Percentiles rank a stretch among this genome's conserved stretches.
phyloP scores from a whole-genome alignment of 1,284 basidiomycete genomes.

The Porodaedalea pini region DNA sequence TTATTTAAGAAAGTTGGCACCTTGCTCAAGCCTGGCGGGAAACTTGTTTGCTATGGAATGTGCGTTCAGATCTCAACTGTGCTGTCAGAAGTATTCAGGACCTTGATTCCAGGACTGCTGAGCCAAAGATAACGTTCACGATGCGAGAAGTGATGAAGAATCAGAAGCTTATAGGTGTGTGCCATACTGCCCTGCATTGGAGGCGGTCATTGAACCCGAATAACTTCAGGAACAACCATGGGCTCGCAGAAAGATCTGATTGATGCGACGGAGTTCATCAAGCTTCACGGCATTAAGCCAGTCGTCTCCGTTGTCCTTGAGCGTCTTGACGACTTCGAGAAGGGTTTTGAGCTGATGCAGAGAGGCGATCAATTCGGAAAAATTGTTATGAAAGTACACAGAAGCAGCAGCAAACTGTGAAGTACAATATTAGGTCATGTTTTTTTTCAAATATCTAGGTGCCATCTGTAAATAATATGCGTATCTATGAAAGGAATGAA shows the following conservation, averaged over 20 bases:
- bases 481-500: too few relatives aligned
- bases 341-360: slow-evolving; percentile 68
- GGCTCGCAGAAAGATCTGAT: slow-evolving; percentile 76
- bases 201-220: too few relatives aligned
- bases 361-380: slow-evolving; percentile 72
- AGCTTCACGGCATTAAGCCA: slow-evolving; percentile 66
- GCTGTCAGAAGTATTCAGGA: slow-evolving; percentile 17
- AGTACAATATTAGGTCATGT: background rate
- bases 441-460: background rate
- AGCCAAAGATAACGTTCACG: slow-evolving; percentile 60
- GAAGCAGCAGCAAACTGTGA: background rate
- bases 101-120: slow-evolving; percentile 55
- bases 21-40: slow-evolving; percentile 66
- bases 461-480: background rate
- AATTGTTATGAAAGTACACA: slow-evolving; percentile 53
- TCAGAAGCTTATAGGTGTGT: slow-evolving; percentile 67
- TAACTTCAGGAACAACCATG: slow-evolving; percentile 69
- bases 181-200: too few relatives aligned
- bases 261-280: slow-evolving; percentile 69
- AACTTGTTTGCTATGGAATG: slow-evolving; percentile 78
- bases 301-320: slow-evolving; percentile 71
- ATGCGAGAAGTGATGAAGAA: slow-evolving; percentile 83
- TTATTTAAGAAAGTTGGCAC: slow-evolving; percentile 59
- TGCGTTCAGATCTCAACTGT: slow-evolving; percentile 34
- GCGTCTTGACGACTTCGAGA: slow-evolving; percentile 63